phyloP scores from a whole-genome alignment of 2,329 filamentous ascomycete species.

The Amesomyces nigricolor region DNA sequence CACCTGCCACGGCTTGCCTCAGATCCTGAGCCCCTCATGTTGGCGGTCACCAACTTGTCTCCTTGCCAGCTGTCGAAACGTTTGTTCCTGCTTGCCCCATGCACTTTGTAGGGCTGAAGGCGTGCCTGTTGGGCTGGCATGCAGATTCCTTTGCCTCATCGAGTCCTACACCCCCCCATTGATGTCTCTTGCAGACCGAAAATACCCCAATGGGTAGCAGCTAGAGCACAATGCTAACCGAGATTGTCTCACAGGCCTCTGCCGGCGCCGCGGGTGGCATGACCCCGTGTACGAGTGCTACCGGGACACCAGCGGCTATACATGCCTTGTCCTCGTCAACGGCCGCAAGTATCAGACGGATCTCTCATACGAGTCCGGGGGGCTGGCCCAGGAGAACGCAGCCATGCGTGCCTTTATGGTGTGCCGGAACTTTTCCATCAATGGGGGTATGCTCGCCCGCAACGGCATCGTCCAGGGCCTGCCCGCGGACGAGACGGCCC shows the following conservation, averaged over 20 bases:
- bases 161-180: conserved; percentile 7
- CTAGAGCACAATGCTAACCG: conserved; percentile 32
- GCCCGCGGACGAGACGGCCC: conserved; percentile 48
- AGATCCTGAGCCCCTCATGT: conserved; percentile 14
- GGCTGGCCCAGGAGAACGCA: conserved; percentile 83
- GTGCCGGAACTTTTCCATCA: conserved; percentile 94
- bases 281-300: conserved; percentile 85
- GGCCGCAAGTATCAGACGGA: conserved; percentile 95
- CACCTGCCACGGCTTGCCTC: conserved; percentile 20
- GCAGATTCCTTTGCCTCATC: conserved; percentile 30
- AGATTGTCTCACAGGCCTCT: conserved; percentile 62
- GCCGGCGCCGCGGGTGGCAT: conserved; percentile 88
- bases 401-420: conserved; percentile 97
- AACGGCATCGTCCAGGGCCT: conserved; percentile 64
- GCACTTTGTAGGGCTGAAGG: conserved; percentile 28
- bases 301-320: conserved; percentile 68
- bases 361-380: conserved; percentile 72
- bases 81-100: conserved; percentile 9
- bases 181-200: conserved; percentile 1
- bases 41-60: conserved; percentile 13
- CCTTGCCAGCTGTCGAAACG: conserved; percentile 19
- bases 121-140: conserved; percentile 33
- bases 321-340: conserved; percentile 89
- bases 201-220: conserved; percentile 13
- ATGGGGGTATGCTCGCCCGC: conserved; percentile 79